Evolutionary conservation across 176 grass and related monocot species (phyloP), one percentile per base, ranked within the genome.

Genomic region (Thinopyrum elongatum): DNA sequence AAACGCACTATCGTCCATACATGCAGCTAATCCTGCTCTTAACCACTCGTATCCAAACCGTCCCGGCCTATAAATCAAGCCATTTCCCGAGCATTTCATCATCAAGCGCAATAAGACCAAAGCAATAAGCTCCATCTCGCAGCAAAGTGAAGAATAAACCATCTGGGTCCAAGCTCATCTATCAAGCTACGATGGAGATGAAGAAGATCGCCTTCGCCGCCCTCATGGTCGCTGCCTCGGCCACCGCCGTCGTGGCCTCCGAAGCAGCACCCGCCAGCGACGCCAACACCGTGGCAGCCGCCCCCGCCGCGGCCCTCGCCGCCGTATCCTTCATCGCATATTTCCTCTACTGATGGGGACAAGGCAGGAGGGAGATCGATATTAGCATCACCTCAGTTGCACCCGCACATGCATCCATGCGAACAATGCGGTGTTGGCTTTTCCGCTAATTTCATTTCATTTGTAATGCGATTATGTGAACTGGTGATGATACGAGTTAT

Each of bases 361-460:
- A 73, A 7, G 62, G n/a, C n/a, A 73, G 10, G 59, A 62, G n/a
- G 38, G 38, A 25, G 13, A 46, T 41, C 4, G 11, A 3, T 73
- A 16, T 72, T 73, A 73, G 70, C 70, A 73, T 73, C 70, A 73
- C 70, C 36, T 73, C 11, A 6, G n/a, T 46, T 73, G 70, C 70
- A 73, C 70, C 70, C 70, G 2, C 11, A 39, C 38, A 73, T 73
- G 70, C n/a, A 46, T 44, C 11, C 70, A 73, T 73, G 70, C n/a
- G 38, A 73, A 6, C 13, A 26, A 73, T 26, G 70, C 2, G 70
- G 70, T 46, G 70, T 46, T 27, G 6, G 4, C 25, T 16, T 22
- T 73, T 38, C 13, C 12, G 3, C 19, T 39, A 39, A 39, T 71
- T 41, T 71, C 35, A 46, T 73, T 73, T 72, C 33, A 42, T 72